Base-by-base conservation (phyloP, 805 yeast species). In the Saccharomycopsis microspora region DNA sequence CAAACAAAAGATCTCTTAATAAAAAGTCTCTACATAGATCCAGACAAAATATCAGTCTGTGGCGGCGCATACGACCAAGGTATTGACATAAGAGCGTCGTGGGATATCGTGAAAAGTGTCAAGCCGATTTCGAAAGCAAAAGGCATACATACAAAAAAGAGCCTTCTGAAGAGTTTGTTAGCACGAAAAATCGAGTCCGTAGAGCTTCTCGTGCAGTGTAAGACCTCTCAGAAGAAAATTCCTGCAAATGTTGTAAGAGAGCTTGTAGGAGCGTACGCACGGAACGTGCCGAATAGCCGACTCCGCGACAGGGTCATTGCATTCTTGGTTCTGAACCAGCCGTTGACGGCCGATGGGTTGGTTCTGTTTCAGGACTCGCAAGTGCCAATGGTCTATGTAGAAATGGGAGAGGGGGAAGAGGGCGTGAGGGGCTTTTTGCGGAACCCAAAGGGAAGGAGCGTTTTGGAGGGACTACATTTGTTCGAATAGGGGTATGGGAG, bases 61-160 rank as follows among this genome's bases (percentile, higher is more conserved):
- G 55, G 55, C 1, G 55, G 55, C 3, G 31, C 55, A 3, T 48
- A 50, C 35, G 55, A 52, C 35, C 39, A 46, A 29, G 55, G 55
- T 4, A 35, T 52, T 6, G 55, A 52, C 31, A 29, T 52, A 3
- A n/a, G 39, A 9, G 50, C 47, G n/a, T 38, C 46, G 19, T 52
- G 55, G 55, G 44, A 52, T 36, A 31, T 52, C 5, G 19, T 19
- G 19, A 19, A 2, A 2, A 5, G 19, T 4, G 51, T 49, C 19
- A 49, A 48, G 39, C 3, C 37, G 9, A 8, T 34, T n/a, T 27
- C 41, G 11, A 29, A 34, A 1, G 40, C 32, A 30, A 3, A 8
- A 38, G 30, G n/a, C 8, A 7, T n/a, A 5, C 2, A 10, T 10
- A 9, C 34, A 3, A 11, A 11, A 9, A 4, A 4, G 2, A 37